These are phyloP conservation scores for Pleomassaria siparia DNA, from an alignment of 2,329 filamentous ascomycete genomes.

Conservation along the genomic window DNA sequence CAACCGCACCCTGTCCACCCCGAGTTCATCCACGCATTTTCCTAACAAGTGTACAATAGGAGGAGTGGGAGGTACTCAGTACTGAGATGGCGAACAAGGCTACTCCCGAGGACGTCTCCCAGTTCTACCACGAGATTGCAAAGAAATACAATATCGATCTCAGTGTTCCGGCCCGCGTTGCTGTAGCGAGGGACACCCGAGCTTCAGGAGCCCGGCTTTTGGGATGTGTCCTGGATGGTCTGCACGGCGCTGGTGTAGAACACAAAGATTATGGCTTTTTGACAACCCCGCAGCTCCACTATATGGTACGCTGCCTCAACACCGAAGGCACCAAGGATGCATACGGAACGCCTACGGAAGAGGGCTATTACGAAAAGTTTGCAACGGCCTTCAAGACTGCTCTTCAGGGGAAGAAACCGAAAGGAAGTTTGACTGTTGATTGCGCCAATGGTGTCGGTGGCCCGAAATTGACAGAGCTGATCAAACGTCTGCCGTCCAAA, in stretches of 20 bases:
- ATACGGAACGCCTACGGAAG: slow-evolving; percentile 86
- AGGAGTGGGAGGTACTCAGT: slow-evolving; percentile 87
- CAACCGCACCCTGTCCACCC: neutral
- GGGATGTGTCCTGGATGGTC: slow-evolving; percentile 73
- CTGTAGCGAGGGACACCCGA: slow-evolving; percentile 90
- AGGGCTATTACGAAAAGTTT: slow-evolving; percentile 94
- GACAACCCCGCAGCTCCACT: slow-evolving; percentile 97
- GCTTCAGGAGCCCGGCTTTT: slow-evolving; percentile 87
- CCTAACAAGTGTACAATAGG: slow-evolving; percentile 41
- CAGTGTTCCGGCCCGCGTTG: slow-evolving; percentile 70
- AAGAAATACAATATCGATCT: slow-evolving; percentile 61
- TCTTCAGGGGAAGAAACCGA: slow-evolving; percentile 69
- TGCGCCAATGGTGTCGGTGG: slow-evolving; percentile 97
- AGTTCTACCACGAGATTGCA: slow-evolving; percentile 75
- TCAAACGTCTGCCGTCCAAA: slow-evolving; percentile 75
- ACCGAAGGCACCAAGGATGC: slow-evolving; percentile 83
- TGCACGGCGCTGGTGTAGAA: slow-evolving; percentile 73
- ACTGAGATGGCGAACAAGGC: slow-evolving; percentile 86
- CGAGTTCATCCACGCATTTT: neutral
- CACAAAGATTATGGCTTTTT: slow-evolving; percentile 85
- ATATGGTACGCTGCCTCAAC: slow-evolving; percentile 91
- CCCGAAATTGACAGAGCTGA: slow-evolving; percentile 81
- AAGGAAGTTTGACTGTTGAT: slow-evolving; percentile 79
- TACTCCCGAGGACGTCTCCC: slow-evolving; percentile 71
- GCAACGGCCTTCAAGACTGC: slow-evolving; percentile 80